Percentiles rank a stretch among this genome's conserved stretches.
Conservation (phyloP, 306 rosid genomes). For the Alnus glutinosa region DNA sequence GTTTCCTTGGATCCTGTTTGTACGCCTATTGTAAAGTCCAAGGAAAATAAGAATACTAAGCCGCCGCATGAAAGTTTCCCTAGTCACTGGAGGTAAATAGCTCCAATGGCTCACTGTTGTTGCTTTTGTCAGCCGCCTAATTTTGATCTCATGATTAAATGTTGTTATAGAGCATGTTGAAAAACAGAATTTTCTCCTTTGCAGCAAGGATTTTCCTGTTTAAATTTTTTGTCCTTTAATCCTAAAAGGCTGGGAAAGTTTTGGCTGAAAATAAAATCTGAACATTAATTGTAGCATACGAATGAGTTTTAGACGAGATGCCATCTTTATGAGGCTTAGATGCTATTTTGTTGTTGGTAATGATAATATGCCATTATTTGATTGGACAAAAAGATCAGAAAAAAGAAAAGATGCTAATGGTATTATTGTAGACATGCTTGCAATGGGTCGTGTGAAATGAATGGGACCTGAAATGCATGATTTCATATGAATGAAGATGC, state of each 20-base stretch:
- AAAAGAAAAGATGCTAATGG: not conserved
- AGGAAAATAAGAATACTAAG: slow-evolving; percentile 42
- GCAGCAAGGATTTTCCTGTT: not conserved
- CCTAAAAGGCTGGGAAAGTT: too few species aligned
- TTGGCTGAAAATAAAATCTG: slow-evolving; percentile 6
- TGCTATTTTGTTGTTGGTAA: not conserved
- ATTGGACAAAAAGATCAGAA: not conserved
- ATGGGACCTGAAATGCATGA: slow-evolving; percentile 2
- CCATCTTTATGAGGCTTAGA: not conserved
- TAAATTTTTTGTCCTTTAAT: not conserved
- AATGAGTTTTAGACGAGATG: not conserved
- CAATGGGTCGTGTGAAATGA: not conserved
- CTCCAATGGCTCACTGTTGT: slow-evolving; percentile 21
- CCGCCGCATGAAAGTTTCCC: slow-evolving; percentile 11
- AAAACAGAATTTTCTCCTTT: not conserved
- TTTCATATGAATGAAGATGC: not conserved
- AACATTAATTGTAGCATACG: not conserved
- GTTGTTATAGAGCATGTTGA: not conserved
- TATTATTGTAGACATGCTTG: slow-evolving; percentile 2
- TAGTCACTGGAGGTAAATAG: not conserved
- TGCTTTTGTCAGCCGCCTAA: slow-evolving; percentile 16
- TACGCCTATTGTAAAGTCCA: slow-evolving; percentile 68
- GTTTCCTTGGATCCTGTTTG: slow-evolving; percentile 70
- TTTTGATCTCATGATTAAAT: slow-evolving; percentile 13
- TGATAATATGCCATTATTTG: not conserved